Percentiles rank a stretch among this genome's conserved stretches.
Evolutionary conservation across 192 early-diverging fungal species (phyloP).

Genomic region (Irineochytrium annulatum): DNA sequence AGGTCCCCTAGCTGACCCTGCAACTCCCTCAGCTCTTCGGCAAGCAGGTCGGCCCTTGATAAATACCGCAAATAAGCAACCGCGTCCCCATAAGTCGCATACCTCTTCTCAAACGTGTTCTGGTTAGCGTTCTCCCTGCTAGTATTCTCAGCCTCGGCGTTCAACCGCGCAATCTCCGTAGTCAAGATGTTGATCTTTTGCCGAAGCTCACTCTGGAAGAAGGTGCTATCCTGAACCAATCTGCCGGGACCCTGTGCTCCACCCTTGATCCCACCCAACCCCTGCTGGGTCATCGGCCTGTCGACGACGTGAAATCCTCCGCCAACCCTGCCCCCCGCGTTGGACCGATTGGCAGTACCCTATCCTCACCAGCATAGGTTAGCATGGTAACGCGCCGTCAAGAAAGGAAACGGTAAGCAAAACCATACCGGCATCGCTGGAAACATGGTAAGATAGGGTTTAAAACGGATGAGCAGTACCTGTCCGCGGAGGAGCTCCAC

Average conservation of each 20-base stretch:
- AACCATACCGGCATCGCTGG: no score
- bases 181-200: conserved; percentile 43
- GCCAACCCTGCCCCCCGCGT: no score
- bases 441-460: no score
- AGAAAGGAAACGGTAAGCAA: no score
- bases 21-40: conserved; percentile 48
- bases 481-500: no score
- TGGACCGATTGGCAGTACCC: no score
- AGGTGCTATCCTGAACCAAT: conserved; percentile 50
- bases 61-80: background rate
- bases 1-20: conserved; percentile 55
- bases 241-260: conserved; percentile 29
- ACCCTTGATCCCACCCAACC: conserved; percentile 48
- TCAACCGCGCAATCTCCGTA: conserved; percentile 42
- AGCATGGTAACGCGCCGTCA: no score
- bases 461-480: no score
- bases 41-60: conserved; percentile 45
- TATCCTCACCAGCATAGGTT: no score
- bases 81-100: background rate
- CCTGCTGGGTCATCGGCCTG: conserved; percentile 60
- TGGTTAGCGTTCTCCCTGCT: conserved; percentile 49
- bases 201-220: conserved; percentile 51
- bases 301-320: conserved; percentile 47
- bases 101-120: conserved; percentile 52
- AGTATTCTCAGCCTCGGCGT: conserved; percentile 40